Base-by-base conservation (phyloP, 805 yeast genomes). In the Yamadazyma sp. region DNA sequence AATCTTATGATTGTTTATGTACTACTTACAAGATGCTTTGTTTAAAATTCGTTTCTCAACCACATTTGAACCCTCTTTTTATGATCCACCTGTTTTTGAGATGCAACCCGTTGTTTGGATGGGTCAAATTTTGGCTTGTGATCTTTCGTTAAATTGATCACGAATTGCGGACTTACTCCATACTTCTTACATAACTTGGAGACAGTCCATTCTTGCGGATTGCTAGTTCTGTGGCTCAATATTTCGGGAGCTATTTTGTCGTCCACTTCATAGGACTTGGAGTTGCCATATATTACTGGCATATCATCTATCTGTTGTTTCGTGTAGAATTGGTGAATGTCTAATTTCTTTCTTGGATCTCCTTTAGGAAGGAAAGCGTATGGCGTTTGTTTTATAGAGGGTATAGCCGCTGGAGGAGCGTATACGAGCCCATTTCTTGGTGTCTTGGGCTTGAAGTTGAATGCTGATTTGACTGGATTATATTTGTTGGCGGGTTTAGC, bases 161-260 rank as follows among this genome's bases (percentile, higher is more conserved):
- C 41, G 14, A 44, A 44, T 2, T 30, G 32, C 27, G 55, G 50
- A 5, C 79, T 76, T 24, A 85, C 71, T 21, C 68, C 61, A 54
- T 70, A 87, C 58, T 78, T 69, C 44, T 69, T 61, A 9, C 89
- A 87, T 38, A 86, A 67, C 10, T 68, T 72, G 38, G 74, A 70
- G 45, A 83, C 71, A 11, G 88, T 79, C 78, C 86, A 79, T 31
- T 60, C 66, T 19, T 62, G 64, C 1, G 93, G 91, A 50, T 84
- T 77, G 26, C 62, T 54, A 10, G 48, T 41, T 52, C 95, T 75
- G 47, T 84, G 64, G 28, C 62, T 51, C 46, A 66, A 67, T 40
- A 86, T 82, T 57, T 83, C 79, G 21, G 58, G 59, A 9, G 79
- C 77, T 19, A 79, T 77, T 21, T 69, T 73, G 8, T 78, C 79